Evolutionary conservation across 805 yeast genomes (phyloP), one percentile per base, ranked within the genome.

Genomic region (Isabelozyma heimii): DNA sequence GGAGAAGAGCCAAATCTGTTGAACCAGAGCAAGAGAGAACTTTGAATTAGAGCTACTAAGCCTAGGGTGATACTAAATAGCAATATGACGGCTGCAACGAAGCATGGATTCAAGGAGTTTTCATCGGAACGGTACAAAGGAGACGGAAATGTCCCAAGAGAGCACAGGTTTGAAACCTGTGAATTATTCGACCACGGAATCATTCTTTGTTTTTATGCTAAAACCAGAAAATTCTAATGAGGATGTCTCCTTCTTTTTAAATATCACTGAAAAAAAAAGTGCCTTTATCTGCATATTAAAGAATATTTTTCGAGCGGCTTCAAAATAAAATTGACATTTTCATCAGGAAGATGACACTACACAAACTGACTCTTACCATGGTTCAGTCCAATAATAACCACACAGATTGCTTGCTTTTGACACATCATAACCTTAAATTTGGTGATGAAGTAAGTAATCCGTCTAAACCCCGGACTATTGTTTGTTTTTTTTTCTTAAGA

Each of bases 71-170:
- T 37, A 17, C 37, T 46, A 1, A 45, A 4, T 0, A 33, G 33
- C 3, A 46, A 40, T 7, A 47, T 47, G 5, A 59, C 50, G 30
- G 52, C 52, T 14, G 54, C 47, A 20, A 67, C 43, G 47, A 69
- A 67, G 46, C 68, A 62, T 3, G 72, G 72, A 49, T 67, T 63
- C 8, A 67, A 38, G 39, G 60, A 52, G 50, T 67, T 66, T 14
- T 53, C 52, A 35, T 43, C 15, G 5, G 64, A 59, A 48, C 59
- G 48, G 40, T 54, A 60, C 37, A 67, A 59, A 4, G 69, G 70
- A 30, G 35, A 10, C 8, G n/a, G n/a, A 4, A 30, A 13, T 9
- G 35, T 10, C 5, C n/a, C 35, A 5, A 30, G 35, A 6, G 35
- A 30, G 35, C 35, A 30, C 35, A 5, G 35, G 35, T 13, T 30